Conservation (phyloP, 2,329 filamentous ascomycete species). For the Neopestalotiopsis rosae region DNA sequence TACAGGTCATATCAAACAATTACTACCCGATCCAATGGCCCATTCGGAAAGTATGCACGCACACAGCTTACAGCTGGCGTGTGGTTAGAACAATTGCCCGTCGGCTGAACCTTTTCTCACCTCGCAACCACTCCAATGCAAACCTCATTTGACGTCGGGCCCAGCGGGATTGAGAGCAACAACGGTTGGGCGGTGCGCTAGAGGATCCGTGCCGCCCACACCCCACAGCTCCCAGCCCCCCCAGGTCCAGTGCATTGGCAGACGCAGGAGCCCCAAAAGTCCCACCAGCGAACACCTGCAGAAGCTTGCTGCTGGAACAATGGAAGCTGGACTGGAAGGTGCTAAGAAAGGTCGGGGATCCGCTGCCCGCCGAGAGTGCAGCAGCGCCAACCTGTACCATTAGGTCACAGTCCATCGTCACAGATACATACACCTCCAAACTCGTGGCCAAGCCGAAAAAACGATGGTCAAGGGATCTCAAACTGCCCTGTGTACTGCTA, state of each 20-base stretch:
- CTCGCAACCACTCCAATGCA: neutral
- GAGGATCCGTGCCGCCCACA: constrained; percentile 1
- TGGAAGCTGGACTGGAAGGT: neutral
- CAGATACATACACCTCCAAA: neutral
- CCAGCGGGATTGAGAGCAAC: neutral
- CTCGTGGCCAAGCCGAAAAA: neutral
- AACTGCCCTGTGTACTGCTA: neutral
- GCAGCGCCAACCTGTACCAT: neutral
- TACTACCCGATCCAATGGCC: neutral
- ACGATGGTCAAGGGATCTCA: neutral
- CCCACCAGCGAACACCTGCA: neutral
- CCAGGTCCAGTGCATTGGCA: neutral
- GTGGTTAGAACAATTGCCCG: neutral
- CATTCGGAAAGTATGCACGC: neutral
- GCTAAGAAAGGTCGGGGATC: neutral
- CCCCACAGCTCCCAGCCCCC: neutral
- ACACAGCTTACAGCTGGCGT: neutral
- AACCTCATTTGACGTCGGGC: neutral
- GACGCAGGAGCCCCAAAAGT: neutral
- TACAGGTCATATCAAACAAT: neutral
- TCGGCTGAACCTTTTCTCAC: neutral
- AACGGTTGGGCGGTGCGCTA: neutral
- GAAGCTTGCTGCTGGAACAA: neutral
- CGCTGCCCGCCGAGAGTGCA: neutral
- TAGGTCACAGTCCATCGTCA: constrained; percentile 7